Conservation (phyloP, 2,329 filamentous ascomycete species). For the Epicoccum sorghinum region DNA sequence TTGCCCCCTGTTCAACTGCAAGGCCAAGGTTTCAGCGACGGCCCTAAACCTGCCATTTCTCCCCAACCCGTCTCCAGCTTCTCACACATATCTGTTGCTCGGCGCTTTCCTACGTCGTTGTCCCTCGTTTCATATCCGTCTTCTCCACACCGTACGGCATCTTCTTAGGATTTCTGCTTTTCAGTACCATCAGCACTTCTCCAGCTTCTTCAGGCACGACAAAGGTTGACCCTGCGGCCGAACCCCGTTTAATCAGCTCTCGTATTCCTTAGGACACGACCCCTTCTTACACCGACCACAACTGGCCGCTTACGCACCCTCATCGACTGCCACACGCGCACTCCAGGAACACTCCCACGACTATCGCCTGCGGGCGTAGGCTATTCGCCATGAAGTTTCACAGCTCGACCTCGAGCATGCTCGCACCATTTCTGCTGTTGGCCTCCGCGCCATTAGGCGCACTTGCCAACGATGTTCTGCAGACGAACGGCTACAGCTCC, state of each 20-base stretch:
- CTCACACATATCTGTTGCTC: conserved; percentile 22
- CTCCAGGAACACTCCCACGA: conserved; percentile 2
- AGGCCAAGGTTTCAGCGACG: conserved; percentile 36
- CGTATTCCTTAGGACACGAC: conserved; percentile 20
- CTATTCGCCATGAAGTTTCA: conserved; percentile 40
- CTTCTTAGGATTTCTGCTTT: conserved; percentile 11
- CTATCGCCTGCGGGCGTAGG: conserved; percentile 41
- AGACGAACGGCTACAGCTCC: conserved; percentile 79
- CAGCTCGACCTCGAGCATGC: conserved; percentile 46
- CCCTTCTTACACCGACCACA: conserved; percentile 19
- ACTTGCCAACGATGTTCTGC: conserved; percentile 72
- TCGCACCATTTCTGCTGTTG: conserved; percentile 46
- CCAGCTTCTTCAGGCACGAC: conserved; percentile 28
- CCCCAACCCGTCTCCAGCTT: conserved; percentile 24
- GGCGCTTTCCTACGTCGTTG: conserved; percentile 31
- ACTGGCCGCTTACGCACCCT: conserved; percentile 5
- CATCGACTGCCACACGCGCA: conserved; percentile 1
- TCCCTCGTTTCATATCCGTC: conserved; percentile 44
- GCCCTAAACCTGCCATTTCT: conserved; percentile 35
- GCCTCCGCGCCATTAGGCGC: conserved; percentile 54
- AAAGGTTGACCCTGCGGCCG: conserved; percentile 47
- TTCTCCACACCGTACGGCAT: conserved; percentile 21
- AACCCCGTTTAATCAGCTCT: conserved; percentile 35
- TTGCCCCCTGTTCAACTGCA: conserved; percentile 27
- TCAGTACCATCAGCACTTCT: conserved; percentile 19